Base-by-base conservation (phyloP, 768 basidiomycete genomes). In the Lactarius hengduanensis region DNA sequence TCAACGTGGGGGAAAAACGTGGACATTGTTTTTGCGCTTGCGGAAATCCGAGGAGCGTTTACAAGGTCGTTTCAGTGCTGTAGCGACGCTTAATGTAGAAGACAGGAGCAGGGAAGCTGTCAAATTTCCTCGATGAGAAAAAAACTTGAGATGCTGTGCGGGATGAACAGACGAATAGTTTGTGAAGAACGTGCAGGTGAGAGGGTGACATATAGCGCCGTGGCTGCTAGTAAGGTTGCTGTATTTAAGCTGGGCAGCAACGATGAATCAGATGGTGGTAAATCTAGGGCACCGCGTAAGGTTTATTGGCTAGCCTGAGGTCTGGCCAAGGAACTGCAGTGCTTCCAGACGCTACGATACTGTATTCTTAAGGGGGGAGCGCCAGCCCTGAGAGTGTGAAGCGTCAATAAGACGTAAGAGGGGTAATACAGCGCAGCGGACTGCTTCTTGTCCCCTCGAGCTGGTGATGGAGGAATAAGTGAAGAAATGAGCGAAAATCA, bases 1-100 rank as follows among this genome's bases (percentile, higher is more conserved):
- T 76, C 69, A 73, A 76, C 69, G 61, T 76, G 62, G 56, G 75
- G 75, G 45, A 74, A 76, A 59, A 60, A 70, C 26, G 68, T 47
- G 55, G 72, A 72, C 69, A 69, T 70, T 20, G 26, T 26, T 5
- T 18, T 18, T 9, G 38, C 22, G 57, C 57, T 59, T 26, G 58
- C 32, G 4, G 32, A 50, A 63, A 67, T 15, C 18, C 59, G 53
- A 34, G 43, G 55, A 18, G 28, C 28, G 22, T 64, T 58, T n/a
- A 28, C 59, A 60, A 20, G 32, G 34, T 36, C 54, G 40, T 57
- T 18, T 30, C 8, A 9, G 30, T 20, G 26, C 28, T 3, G 43
- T n/a, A 28, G 36, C 30, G 54, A 34, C 26, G 3, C 54, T 65
- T 38, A 9, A 26, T 55, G 60, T 47, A 56, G 40, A 45, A 55